Conservation (phyloP, 176 grass and related monocot species). For the Olyra latifolia region DNA sequence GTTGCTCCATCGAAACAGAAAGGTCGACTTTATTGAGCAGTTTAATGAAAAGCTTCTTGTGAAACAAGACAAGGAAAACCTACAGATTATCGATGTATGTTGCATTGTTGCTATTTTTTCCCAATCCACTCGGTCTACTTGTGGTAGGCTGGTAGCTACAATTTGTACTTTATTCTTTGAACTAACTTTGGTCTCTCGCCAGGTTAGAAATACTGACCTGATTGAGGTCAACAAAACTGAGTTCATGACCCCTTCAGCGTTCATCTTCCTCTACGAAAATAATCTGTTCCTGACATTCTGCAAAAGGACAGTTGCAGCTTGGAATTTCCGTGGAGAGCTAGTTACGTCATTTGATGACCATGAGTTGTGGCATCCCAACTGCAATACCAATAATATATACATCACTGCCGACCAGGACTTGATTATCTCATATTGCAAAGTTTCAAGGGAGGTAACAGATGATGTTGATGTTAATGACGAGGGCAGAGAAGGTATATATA, state of each 20-base stretch:
- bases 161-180: not conserved
- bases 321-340: conserved; percentile 70
- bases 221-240: conserved; percentile 67
- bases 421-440: conserved; percentile 72
- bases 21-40: conserved; percentile 79
- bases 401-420: conserved; percentile 66
- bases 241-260: conserved; percentile 77
- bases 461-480: not conserved
- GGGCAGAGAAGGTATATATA: conserved; percentile 43
- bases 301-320: conserved; percentile 61
- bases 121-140: not conserved
- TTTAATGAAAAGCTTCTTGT: conserved; percentile 76
- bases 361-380: conserved; percentile 63
- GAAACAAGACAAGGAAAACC: conserved; percentile 80
- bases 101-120: not conserved
- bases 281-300: conserved; percentile 77
- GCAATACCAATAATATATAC: conserved; percentile 80
- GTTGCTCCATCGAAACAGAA: conserved; percentile 60
- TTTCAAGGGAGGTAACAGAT: conserved; percentile 14
- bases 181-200: conserved; percentile 34
- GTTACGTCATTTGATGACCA: conserved; percentile 80
- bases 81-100: conserved; percentile 72
- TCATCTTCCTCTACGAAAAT: conserved; percentile 78
- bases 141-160: not conserved
- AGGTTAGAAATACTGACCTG: conserved; percentile 61